phyloP scores from a whole-genome alignment of 2,329 filamentous ascomycete species.

The Capronia americana region DNA sequence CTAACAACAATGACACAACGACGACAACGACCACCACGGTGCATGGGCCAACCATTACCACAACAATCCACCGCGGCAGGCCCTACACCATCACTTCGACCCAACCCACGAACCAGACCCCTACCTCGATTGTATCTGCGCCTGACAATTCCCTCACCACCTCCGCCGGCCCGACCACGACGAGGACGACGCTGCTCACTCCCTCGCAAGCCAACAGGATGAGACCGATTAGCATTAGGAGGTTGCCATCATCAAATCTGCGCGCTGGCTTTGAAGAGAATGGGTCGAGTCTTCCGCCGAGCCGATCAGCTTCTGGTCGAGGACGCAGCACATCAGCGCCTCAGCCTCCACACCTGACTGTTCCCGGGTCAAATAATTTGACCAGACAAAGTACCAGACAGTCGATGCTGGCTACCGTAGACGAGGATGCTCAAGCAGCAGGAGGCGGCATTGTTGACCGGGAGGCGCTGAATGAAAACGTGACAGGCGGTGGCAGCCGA shows the following conservation, averaged over 20 bases:
- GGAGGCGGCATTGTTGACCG: slow-evolving; percentile 24
- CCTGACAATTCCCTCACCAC: slow-evolving; percentile 16
- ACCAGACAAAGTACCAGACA: slow-evolving; percentile 35
- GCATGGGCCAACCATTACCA: slow-evolving; percentile 25
- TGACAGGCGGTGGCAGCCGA: slow-evolving; percentile 25
- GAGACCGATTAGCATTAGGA: slow-evolving; percentile 37
- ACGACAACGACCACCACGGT: slow-evolving; percentile 22
- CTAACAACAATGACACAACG: slow-evolving; percentile 21
- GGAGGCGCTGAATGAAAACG: slow-evolving; percentile 28
- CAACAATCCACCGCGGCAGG: slow-evolving; percentile 30
- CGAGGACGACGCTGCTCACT: slow-evolving; percentile 23
- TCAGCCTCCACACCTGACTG: slow-evolving; percentile 23
- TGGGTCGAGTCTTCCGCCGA: slow-evolving; percentile 18
- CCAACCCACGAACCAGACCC: slow-evolving; percentile 16
- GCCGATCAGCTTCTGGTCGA: slow-evolving; percentile 25
- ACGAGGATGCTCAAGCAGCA: slow-evolving; percentile 26
- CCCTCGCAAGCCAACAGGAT: slow-evolving; percentile 18
- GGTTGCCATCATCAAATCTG: slow-evolving; percentile 32
- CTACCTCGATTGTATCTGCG: slow-evolving; percentile 20
- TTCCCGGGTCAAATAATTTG: slow-evolving; percentile 18
- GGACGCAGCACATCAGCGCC: slow-evolving; percentile 36
- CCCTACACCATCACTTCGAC: slow-evolving; percentile 34
- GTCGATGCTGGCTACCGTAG: slow-evolving; percentile 32
- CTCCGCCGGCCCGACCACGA: slow-evolving; percentile 19
- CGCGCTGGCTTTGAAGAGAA: slow-evolving; percentile 8